Percentiles rank a stretch among this genome's conserved stretches.
phyloP scores from a whole-genome alignment of 192 early-diverging fungal species.

The Backusella morwellensis region DNA sequence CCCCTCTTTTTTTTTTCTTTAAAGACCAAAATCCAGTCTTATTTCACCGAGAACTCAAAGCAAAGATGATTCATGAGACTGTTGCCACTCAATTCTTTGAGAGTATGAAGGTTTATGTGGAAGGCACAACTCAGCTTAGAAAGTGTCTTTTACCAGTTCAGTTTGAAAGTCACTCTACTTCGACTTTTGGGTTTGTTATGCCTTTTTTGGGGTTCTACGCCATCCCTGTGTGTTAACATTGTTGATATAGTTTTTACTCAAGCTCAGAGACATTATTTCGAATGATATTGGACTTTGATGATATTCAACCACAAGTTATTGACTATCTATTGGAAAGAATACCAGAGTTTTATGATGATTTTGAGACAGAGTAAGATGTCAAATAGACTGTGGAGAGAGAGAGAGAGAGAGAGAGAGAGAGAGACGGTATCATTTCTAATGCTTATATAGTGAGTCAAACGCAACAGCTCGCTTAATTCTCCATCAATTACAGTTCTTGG shows the following conservation, averaged over 20 bases:
- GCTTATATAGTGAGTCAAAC: conserved; percentile 38
- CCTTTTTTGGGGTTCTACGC: neutral
- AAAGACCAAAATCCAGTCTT: conserved; percentile 4
- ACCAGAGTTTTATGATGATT: conserved; percentile 56
- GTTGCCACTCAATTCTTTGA: conserved; percentile 14
- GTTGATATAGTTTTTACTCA: neutral
- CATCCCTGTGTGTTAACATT: no score
- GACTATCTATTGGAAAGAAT: conserved; percentile 55
- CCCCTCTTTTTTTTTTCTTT: no score
- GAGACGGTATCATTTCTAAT: neutral
- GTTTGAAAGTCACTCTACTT: neutral
- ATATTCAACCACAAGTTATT: conserved; percentile 56
- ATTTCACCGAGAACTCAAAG: conserved; percentile 17
- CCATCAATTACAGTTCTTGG: conserved; percentile 75
- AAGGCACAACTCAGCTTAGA: conserved; percentile 8
- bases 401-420: no score
- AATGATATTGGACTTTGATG: conserved; percentile 57
- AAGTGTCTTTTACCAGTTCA: conserved; percentile 21
- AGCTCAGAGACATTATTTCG: conserved; percentile 57
- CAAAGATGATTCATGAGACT: conserved; percentile 1
- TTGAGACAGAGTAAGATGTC: conserved; percentile 28
- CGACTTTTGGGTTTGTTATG: neutral
- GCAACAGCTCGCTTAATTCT: conserved; percentile 59
- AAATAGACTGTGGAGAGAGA: no score
- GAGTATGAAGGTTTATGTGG: neutral